Evolutionary conservation across 306 rosid species (phyloP), one percentile per base, ranked within the genome.

Genomic region (Casuarina cunninghamiana): DNA sequence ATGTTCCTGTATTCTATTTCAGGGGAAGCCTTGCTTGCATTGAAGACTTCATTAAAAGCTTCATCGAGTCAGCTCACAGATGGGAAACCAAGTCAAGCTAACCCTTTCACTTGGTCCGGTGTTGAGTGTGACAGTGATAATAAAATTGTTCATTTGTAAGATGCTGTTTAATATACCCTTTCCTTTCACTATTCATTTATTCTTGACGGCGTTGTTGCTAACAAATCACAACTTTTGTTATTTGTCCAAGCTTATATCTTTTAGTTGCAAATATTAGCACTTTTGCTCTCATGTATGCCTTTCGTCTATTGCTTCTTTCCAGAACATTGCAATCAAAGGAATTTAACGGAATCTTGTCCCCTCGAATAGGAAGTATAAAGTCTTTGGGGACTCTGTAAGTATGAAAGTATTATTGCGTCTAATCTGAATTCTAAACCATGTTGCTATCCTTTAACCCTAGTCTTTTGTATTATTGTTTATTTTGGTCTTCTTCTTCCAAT

Each of bases 21-120:
- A 96, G 99, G 98, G 75, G 96, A 91, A 80, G 99, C 97, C 11
- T 90, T 96, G 49, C 81, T 0, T 89, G 86, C 91, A 48, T 82
- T 96, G 89, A 91, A 38, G 80, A 2, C 0, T 10, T 83, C 94
- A 9, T 75, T 96, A 86, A 90, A 88, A 83, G 91, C 91, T 75
- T 87, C 97, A 63, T 43, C 74, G 44, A 41, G 42, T 78, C 94
- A 90, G 83, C 99, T 96, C 82, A 77, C 70, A 74, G 97, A 93
- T 84, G 93, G 99, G 99, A 93, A 89, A 69, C 83, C 58, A 62
- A 86, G 90, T 86, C 96, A 87, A 93, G 99, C 93, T 44, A 91
- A 93, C 73, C 99, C 99, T 44, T 96, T 98, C 85, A 91, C 98
- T 60, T 96, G 99, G 99, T 79, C 97, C 75, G 89, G 82, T 85